These are phyloP conservation scores for Prunella vulgaris DNA, from an alignment of 257 asterid genomes.

Conservation along the genomic window DNA sequence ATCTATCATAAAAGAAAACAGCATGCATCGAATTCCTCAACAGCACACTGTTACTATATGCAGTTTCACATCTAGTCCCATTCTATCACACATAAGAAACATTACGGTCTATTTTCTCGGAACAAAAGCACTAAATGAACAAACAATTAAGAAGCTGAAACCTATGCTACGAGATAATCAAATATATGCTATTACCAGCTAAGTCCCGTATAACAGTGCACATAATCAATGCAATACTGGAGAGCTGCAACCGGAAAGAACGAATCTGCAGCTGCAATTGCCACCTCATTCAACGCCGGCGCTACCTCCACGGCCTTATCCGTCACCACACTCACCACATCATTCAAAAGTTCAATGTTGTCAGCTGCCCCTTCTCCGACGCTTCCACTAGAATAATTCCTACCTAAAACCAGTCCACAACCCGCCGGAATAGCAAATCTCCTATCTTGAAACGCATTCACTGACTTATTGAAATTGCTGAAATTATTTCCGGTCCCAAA, in stretches of 20 bases:
- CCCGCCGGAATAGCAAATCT: constrained; percentile 40
- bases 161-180: not conserved
- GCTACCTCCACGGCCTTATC: constrained; percentile 52
- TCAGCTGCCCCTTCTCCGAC: constrained; percentile 52
- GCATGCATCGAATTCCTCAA: not conserved
- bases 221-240: constrained; percentile 70
- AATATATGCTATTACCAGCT: constrained; percentile 46
- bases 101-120: not conserved
- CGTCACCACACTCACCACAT: constrained; percentile 50
- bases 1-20: not conserved
- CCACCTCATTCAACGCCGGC: constrained; percentile 69
- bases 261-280: constrained; percentile 80
- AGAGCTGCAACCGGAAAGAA: constrained; percentile 71
- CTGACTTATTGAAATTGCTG: constrained; percentile 28
- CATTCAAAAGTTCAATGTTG: constrained; percentile 49
- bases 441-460: constrained; percentile 28
- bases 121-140: not conserved
- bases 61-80: not conserved
- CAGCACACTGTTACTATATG: not conserved
- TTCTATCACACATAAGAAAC: not conserved
- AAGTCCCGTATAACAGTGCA: constrained; percentile 61
- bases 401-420: constrained; percentile 31
- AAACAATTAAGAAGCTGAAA: not conserved
- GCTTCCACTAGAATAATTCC: constrained; percentile 58
- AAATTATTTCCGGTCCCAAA: constrained; percentile 23